Evolutionary conservation across 1,284 basidiomycete genomes (phyloP).

Genomic region (Cutaneotrichosporon curvatum): DNA sequence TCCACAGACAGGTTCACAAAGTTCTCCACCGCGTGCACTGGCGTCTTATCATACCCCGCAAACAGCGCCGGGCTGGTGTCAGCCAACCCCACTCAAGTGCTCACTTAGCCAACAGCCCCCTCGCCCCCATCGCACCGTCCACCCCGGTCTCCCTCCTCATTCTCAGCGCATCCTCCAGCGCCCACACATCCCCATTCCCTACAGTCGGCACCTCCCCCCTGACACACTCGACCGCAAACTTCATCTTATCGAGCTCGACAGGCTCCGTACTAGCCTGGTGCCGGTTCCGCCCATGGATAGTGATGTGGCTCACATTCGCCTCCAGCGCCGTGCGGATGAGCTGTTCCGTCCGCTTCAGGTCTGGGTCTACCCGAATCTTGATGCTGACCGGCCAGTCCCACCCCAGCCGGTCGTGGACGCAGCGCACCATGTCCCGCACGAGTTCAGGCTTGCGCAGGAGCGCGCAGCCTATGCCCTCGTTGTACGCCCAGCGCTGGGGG

Average conservation of each 20-base stretch:
- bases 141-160: conserved; percentile 51
- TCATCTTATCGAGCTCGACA: conserved; percentile 50
- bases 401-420: conserved; percentile 52
- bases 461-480: conserved; percentile 55
- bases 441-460: conserved; percentile 54
- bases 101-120: conserved; percentile 56
- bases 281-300: conserved; percentile 55
- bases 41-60: conserved; percentile 51
- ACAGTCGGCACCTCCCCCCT: conserved; percentile 52
- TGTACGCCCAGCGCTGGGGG: conserved; percentile 52
- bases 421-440: conserved; percentile 53
- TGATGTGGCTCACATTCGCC: conserved; percentile 47
- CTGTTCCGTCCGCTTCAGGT: conserved; percentile 50
- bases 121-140: conserved; percentile 55
- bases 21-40: conserved; percentile 48
- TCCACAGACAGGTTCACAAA: conserved; percentile 50
- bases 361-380: conserved; percentile 55
- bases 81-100: conserved; percentile 20
- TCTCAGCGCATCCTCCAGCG: conserved; percentile 46
- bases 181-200: conserved; percentile 57
- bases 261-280: conserved; percentile 53
- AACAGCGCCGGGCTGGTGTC: conserved; percentile 50
- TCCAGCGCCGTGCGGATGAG: conserved; percentile 49
- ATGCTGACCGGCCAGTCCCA: conserved; percentile 53
- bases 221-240: conserved; percentile 52